Conservation (phyloP, 1,284 basidiomycete species). For the Veloboletus limbatus region DNA sequence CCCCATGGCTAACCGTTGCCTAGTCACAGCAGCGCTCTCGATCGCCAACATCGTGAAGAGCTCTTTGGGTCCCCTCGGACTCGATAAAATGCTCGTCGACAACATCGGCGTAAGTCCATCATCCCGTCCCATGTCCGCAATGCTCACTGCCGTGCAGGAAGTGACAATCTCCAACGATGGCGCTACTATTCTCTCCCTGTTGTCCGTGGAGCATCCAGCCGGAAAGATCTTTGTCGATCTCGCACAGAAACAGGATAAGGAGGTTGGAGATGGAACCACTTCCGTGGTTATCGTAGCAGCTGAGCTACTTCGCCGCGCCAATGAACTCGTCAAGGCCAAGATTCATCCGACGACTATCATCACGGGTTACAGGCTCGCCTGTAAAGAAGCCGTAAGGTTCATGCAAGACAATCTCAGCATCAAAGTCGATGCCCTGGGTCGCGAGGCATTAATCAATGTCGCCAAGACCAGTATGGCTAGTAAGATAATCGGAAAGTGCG, state of each 20-base stretch:
- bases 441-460: slow-evolving; percentile 92
- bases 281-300: slow-evolving; percentile 98
- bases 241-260: slow-evolving; percentile 99
- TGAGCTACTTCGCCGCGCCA: slow-evolving; percentile 92
- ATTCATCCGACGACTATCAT: slow-evolving; percentile 99
- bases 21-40: slow-evolving; percentile 93
- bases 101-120: slow-evolving; percentile 82
- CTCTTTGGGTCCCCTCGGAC: slow-evolving; percentile 90
- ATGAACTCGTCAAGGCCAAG: slow-evolving; percentile 97
- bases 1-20: neutral
- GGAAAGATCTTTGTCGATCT: slow-evolving; percentile 97
- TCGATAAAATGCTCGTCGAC: slow-evolving; percentile 98
- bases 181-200: slow-evolving; percentile 92
- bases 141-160: slow-evolving; percentile 55
- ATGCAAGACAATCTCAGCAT: slow-evolving; percentile 97
- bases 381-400: slow-evolving; percentile 96
- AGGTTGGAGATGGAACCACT: slow-evolving; percentile 99
- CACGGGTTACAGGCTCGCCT: slow-evolving; percentile 96
- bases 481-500: slow-evolving; percentile 94
- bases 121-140: neutral
- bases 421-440: slow-evolving; percentile 89
- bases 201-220: slow-evolving; percentile 93
- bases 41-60: slow-evolving; percentile 99
- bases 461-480: slow-evolving; percentile 99
- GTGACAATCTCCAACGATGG: slow-evolving; percentile 99